A percentile compares a stretch with the other conserved stretches of the same genome.
These are phyloP conservation scores for Diplodia seriata DNA, from an alignment of 2,329 filamentous ascomycete species.

Conservation along the genomic window DNA sequence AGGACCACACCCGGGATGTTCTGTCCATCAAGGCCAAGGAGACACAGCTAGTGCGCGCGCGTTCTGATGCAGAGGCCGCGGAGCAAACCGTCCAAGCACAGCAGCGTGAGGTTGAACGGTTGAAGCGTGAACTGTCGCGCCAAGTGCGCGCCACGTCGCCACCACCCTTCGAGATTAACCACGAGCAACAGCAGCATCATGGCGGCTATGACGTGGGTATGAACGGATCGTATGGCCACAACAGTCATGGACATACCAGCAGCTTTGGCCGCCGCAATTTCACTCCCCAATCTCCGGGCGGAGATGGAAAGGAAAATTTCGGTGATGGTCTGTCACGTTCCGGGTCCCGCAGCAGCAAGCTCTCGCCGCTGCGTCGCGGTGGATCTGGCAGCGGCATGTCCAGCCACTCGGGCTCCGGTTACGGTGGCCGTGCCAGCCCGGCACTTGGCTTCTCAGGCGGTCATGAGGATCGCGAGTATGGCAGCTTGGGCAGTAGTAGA, in stretches of 20 bases:
- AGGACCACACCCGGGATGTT: conserved; percentile 94
- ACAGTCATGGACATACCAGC: conserved; percentile 49
- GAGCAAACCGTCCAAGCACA: conserved; percentile 86
- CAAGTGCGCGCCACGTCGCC: conserved; percentile 61
- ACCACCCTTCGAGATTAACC: conserved; percentile 56
- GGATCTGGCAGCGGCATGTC: conserved; percentile 43
- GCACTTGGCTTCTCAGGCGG: conserved; percentile 40
- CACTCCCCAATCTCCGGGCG: conserved; percentile 44
- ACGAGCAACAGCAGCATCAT: conserved; percentile 45
- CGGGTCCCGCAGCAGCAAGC: conserved; percentile 45
- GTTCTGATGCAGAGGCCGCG: conserved; percentile 86
- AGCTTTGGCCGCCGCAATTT: conserved; percentile 40
- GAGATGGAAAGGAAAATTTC: conserved; percentile 59
- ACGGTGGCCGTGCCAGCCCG: conserved; percentile 45
- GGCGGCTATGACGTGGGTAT: conserved; percentile 62
- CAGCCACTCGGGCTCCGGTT: conserved; percentile 40
- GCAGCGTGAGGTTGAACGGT: conserved; percentile 84
- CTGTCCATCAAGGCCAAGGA: conserved; percentile 98
- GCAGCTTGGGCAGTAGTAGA: conserved; percentile 17
- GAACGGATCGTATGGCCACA: conserved; percentile 67
- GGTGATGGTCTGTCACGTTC: conserved; percentile 39
- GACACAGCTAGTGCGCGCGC: conserved; percentile 90
- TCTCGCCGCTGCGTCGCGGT: conserved; percentile 46
- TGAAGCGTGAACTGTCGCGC: conserved; percentile 81
- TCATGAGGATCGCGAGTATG: conserved; percentile 34